Percentiles rank a stretch among this genome's conserved stretches.
phyloP scores from a whole-genome alignment of 139 green algal genomes.

The Trebouxia sp. region DNA sequence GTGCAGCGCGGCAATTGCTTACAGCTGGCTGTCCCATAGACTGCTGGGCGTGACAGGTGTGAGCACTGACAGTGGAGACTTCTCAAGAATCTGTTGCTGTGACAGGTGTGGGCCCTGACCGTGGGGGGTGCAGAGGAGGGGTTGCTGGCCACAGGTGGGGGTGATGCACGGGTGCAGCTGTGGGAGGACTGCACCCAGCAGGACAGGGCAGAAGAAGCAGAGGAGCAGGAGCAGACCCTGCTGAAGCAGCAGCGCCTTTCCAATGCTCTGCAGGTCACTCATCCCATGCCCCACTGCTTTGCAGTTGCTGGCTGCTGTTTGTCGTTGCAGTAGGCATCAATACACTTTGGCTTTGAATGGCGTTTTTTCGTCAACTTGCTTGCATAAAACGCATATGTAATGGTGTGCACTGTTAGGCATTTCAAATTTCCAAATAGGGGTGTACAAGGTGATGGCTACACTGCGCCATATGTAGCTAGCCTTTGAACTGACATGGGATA shows the following conservation, averaged over 20 bases:
- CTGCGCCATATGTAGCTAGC: too few species aligned
- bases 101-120: slow-evolving; percentile 68
- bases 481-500: too few species aligned
- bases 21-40: too few species aligned
- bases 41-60: too few species aligned
- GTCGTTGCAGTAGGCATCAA: not conserved
- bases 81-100: not conserved
- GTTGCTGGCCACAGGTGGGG: slow-evolving; percentile 76
- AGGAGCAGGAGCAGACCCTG: slow-evolving; percentile 52
- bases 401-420: too few species aligned
- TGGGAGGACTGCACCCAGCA: slow-evolving; percentile 82
- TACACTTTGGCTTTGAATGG: not conserved
- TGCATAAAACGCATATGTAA: too few species aligned
- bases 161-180: slow-evolving; percentile 76
- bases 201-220: slow-evolving; percentile 57
- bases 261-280: slow-evolving; percentile 77
- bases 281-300: not conserved
- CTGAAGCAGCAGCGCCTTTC: slow-evolving; percentile 76
- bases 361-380: not conserved
- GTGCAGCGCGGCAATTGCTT: too few species aligned
- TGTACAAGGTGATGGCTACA: too few species aligned
- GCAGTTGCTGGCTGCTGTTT: not conserved
- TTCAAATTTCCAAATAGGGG: too few species aligned
- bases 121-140: slow-evolving; percentile 34
- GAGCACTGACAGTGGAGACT: too few species aligned